A percentile compares a stretch with the other conserved stretches of the same genome.
phyloP scores from a whole-genome alignment of 108 stramenopile genomes.

The Schizochytrium sp. region DNA sequence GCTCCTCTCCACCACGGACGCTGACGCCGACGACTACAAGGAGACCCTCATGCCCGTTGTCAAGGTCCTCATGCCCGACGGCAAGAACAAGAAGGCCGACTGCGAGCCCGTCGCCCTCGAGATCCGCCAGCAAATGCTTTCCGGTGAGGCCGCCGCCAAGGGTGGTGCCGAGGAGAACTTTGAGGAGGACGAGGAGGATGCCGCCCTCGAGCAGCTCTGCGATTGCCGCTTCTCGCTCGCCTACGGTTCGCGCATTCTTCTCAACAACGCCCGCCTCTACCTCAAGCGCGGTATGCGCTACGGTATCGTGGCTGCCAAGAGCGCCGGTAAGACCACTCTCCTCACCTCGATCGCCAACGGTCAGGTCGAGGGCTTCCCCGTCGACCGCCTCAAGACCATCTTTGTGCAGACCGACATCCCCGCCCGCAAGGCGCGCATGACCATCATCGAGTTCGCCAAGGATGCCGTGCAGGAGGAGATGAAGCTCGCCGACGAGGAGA shows the following conservation, averaged over 20 bases:
- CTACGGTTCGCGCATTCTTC: conserved; percentile 98
- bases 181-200: conserved; percentile 89
- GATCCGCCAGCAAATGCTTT: conserved; percentile 49
- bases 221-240: conserved; percentile 98
- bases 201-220: conserved; percentile 86
- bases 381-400: conserved; percentile 86
- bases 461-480: conserved; percentile 72
- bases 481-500: conserved; percentile 65
- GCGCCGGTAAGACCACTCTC: conserved; percentile 96
- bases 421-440: conserved; percentile 90
- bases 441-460: conserved; percentile 89
- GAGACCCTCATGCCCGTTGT: neutral
- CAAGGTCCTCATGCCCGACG: neutral
- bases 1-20: neutral
- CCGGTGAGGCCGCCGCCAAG: conserved; percentile 42
- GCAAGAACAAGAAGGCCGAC: conserved; percentile 20
- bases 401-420: conserved; percentile 99
- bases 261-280: conserved; percentile 98
- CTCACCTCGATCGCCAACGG: conserved; percentile 98
- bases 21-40: neutral
- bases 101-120: conserved; percentile 1
- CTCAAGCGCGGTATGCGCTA: conserved; percentile 91
- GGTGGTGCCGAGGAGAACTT: conserved; percentile 62
- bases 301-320: conserved; percentile 94
- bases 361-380: conserved; percentile 98